Conservation (phyloP, 257 asterid genomes). For the Solanum pinnatisectum region DNA sequence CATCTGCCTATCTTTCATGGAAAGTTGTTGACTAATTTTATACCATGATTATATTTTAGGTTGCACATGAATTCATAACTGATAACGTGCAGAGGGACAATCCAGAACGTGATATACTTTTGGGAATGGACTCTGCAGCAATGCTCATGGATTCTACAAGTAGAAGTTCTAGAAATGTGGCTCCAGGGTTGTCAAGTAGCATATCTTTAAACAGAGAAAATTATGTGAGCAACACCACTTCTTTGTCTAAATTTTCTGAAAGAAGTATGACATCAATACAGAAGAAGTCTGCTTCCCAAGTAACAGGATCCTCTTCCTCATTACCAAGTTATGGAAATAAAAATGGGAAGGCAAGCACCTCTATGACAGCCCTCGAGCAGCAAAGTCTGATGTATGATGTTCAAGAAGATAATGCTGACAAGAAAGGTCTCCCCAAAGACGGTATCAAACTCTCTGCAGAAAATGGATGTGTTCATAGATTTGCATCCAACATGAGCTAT, state of each 20-base stretch:
- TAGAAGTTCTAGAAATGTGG: slow-evolving; percentile 2
- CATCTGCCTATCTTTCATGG: background rate
- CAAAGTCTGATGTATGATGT: slow-evolving; percentile 12
- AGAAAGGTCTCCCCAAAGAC: slow-evolving; percentile 4
- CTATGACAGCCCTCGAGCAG: slow-evolving; percentile 10
- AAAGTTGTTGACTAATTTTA: background rate
- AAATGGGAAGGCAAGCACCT: slow-evolving; percentile 20
- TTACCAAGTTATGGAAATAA: slow-evolving; percentile 26
- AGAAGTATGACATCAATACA: slow-evolving; percentile 55
- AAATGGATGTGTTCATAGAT: slow-evolving; percentile 4
- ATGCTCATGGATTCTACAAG: background rate
- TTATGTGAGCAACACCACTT: slow-evolving; percentile 25
- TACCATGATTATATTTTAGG: slow-evolving; percentile 24
- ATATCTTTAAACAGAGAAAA: slow-evolving; percentile 29
- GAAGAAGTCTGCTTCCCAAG: slow-evolving; percentile 28
- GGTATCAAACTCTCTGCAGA: slow-evolving; percentile 7
- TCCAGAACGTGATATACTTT: background rate
- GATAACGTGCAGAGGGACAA: slow-evolving; percentile 1
- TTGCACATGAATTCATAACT: slow-evolving; percentile 21
- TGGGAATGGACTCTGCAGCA: slow-evolving; percentile 2
- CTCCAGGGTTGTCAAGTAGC: slow-evolving; percentile 11
- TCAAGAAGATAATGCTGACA: slow-evolving; percentile 9
- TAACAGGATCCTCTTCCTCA: slow-evolving; percentile 40
- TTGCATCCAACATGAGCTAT: slow-evolving; percentile 2
- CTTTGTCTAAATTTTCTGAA: slow-evolving; percentile 32